Conservation (phyloP, 495 filamentous ascomycete genomes). For the Neurospora discreta region DNA sequence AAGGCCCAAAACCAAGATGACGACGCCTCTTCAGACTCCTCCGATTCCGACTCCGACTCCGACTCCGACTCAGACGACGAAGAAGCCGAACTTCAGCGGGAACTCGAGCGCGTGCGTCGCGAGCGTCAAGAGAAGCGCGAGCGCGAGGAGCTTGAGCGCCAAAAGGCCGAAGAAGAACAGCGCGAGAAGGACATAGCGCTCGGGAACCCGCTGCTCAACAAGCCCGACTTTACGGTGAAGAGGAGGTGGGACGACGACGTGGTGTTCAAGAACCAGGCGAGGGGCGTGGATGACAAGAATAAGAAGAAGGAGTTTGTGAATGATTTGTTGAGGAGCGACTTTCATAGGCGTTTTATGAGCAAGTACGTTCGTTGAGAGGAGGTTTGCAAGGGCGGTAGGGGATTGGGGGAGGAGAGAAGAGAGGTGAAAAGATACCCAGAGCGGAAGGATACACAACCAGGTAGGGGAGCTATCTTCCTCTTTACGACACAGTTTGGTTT, state of each 20-base stretch:
- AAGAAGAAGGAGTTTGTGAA: slow-evolving; percentile 97
- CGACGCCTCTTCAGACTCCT: slow-evolving; percentile 31
- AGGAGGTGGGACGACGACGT: slow-evolving; percentile 97
- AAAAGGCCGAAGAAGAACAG: slow-evolving; percentile 66
- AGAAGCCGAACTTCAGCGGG: slow-evolving; percentile 77
- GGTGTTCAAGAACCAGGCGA: slow-evolving; percentile 98
- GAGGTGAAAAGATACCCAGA: neutral
- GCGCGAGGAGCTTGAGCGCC: slow-evolving; percentile 71
- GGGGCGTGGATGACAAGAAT: slow-evolving; percentile 81
- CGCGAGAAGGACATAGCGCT: slow-evolving; percentile 80
- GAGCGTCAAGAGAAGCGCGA: slow-evolving; percentile 80
- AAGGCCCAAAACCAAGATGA: slow-evolving; percentile 22
- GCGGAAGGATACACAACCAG: neutral
- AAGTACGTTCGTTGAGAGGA: slow-evolving; percentile 37
- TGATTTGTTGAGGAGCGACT: slow-evolving; percentile 87
- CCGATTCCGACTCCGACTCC: slow-evolving; percentile 25
- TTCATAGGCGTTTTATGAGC: slow-evolving; percentile 97
- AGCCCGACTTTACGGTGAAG: slow-evolving; percentile 60
- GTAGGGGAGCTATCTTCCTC: neutral
- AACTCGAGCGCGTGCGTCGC: slow-evolving; percentile 88
- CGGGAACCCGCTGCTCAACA: slow-evolving; percentile 86
- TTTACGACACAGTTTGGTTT: neutral
- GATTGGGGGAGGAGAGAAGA: neutral
- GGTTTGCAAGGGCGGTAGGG: neutral
- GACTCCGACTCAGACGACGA: slow-evolving; percentile 57